phyloP scores from a whole-genome alignment of 345 rosid species.

The Laguncularia racemosa region DNA sequence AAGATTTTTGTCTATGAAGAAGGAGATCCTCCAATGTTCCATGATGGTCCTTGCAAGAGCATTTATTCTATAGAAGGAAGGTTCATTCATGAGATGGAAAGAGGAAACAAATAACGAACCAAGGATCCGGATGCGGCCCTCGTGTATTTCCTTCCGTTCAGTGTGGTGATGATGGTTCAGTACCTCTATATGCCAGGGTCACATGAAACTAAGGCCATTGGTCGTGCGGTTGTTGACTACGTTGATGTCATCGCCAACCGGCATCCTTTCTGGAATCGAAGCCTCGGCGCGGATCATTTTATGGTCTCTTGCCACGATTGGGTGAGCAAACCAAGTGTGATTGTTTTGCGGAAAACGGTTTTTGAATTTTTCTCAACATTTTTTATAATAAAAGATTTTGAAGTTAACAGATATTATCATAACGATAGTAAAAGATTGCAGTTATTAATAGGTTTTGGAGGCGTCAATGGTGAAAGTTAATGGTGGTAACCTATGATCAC shows the following conservation, averaged over 20 bases:
- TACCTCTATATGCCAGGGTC: slow-evolving; percentile 34
- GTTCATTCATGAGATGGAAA: slow-evolving; percentile 29
- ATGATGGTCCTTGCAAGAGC: slow-evolving; percentile 28
- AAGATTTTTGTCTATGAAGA: slow-evolving; percentile 30
- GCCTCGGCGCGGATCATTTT: slow-evolving; percentile 74
- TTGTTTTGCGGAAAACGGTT: background rate
- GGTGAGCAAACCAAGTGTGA: slow-evolving; percentile 21
- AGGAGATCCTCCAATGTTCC: slow-evolving; percentile 33
- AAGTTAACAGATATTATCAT: too few relatives aligned
- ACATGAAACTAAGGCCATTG: slow-evolving; percentile 32
- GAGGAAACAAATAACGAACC: slow-evolving; percentile 28
- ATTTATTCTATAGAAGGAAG: slow-evolving; percentile 32
- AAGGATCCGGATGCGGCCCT: slow-evolving; percentile 45
- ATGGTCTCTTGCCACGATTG: slow-evolving; percentile 86
- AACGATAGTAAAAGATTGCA: too few relatives aligned
- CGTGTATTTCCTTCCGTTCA: slow-evolving; percentile 65
- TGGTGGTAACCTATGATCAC: too few relatives aligned
- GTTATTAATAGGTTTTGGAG: too few relatives aligned
- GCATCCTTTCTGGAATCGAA: slow-evolving; percentile 66
- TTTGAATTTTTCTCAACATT: background rate
- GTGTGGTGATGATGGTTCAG: slow-evolving; percentile 58
- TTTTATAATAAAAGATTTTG: too few relatives aligned
- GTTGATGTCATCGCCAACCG: slow-evolving; percentile 30
- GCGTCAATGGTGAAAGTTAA: too few relatives aligned
- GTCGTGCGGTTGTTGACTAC: slow-evolving; percentile 43